Percentiles rank a stretch among this genome's conserved stretches.
phyloP scores from a whole-genome alignment of 1,284 basidiomycete species.

The Afroboletus lepidellus region DNA sequence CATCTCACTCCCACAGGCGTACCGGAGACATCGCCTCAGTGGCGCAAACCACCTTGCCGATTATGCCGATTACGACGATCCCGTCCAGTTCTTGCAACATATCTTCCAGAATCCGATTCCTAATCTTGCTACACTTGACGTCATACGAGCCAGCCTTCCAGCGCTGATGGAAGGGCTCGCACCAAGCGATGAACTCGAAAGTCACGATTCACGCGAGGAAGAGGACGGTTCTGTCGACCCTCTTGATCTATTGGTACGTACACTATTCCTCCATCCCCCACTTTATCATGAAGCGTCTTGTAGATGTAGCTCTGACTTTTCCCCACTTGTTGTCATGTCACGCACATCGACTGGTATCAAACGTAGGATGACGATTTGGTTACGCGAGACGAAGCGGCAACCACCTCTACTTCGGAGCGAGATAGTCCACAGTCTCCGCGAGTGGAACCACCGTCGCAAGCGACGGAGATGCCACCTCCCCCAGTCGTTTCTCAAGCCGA shows the following conservation, averaged over 20 bases:
- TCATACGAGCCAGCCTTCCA: conserved; percentile 35
- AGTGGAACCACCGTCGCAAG: conserved; percentile 3
- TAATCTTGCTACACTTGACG: conserved; percentile 33
- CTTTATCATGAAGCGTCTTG: conserved; percentile 27
- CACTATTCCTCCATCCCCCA: conserved; percentile 16
- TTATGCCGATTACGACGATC: conserved; percentile 29
- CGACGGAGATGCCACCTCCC: neutral
- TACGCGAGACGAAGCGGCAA: conserved; percentile 6
- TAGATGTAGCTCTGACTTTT: conserved; percentile 36
- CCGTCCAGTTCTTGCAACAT: conserved; percentile 28
- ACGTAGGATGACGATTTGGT: conserved; percentile 20
- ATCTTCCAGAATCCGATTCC: conserved; percentile 30
- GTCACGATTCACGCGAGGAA: conserved; percentile 11
- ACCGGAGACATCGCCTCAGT: conserved; percentile 26
- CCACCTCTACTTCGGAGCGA: neutral
- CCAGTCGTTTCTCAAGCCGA: conserved; percentile 16
- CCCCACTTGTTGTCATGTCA: conserved; percentile 15
- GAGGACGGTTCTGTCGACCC: conserved; percentile 15
- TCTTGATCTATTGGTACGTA: conserved; percentile 27
- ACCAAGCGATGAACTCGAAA: conserved; percentile 8
- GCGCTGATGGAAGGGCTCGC: conserved; percentile 23
- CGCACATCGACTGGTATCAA: conserved; percentile 1
- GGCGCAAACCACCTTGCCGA: conserved; percentile 12
- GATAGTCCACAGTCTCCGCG: neutral
- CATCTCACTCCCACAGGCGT: conserved; percentile 19